Percentiles rank a stretch among this genome's conserved stretches.
phyloP scores from a whole-genome alignment of 73 alveolate species.

The Tetrahymena thermophila region DNA sequence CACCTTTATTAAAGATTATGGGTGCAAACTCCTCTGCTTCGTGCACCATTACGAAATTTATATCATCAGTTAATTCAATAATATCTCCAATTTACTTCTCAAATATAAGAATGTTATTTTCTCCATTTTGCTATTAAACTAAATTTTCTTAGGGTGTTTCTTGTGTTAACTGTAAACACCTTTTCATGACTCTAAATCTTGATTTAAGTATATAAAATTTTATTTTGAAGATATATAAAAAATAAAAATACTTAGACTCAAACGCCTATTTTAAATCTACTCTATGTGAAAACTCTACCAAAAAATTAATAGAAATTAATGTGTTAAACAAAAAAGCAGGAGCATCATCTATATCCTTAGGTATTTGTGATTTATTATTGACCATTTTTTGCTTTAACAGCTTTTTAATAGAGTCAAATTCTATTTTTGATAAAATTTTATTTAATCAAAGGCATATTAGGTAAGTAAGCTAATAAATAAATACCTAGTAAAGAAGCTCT shows the following conservation, averaged over 20 bases:
- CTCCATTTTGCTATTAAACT: background rate
- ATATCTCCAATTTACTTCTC: background rate
- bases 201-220: background rate
- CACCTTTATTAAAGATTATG: background rate
- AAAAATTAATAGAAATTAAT: background rate
- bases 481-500: background rate
- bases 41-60: background rate
- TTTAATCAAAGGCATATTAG: too few species aligned
- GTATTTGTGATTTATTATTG: background rate
- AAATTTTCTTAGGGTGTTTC: background rate
- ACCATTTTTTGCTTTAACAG: background rate
- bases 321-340: background rate
- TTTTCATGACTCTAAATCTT: background rate
- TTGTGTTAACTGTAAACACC: background rate
- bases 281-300: background rate
- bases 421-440: background rate
- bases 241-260: background rate
- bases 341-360: background rate
- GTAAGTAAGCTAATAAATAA: too few species aligned
- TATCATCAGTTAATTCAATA: background rate
- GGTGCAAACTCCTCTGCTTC: background rate
- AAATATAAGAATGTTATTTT: background rate
- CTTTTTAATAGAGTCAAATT: background rate
- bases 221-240: background rate
- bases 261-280: background rate